Evolutionary conservation across 1,139 yeast species (phyloP), one percentile per base, ranked within the genome.

Genomic region (Lodderomyces beijingensis): DNA sequence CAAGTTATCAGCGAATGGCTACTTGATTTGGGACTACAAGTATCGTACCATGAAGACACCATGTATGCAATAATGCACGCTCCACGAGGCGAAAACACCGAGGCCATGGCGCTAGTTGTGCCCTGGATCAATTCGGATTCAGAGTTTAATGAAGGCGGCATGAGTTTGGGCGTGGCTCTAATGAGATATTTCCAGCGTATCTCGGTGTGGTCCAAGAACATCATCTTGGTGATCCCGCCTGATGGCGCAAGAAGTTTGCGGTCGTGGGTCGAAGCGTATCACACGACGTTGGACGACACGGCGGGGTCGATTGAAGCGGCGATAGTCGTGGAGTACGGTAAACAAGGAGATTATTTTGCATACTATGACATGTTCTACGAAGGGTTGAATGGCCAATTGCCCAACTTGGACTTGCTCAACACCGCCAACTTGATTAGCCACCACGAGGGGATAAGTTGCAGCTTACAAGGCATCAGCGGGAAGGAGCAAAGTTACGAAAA

Each of bases 301-400:
- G 96, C 95, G n/a, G 99, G 99, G 0, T 77, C 93, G 0, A 84
- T 93, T 31, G 97, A 91, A 46, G 87, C 95, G 20, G 98, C 97
- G 0, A 54, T 91, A 4, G 83, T 89, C 15, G 51, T 93, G 42
- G 98, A 93, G 53, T 87, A 75, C 50, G 79, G 93, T 2, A 73
- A 81, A 2, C 35, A 37, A 15, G 53, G 60, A 4, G 97, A 89
- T 53, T 69, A 76, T 47, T 77, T 88, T 49, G 86, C 83, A 38
- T 76, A 75, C 48, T 62, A 85, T 31, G 96, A 89, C 51, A 57
- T 93, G 38, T 67, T 65, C 36, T 91, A 87, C 53, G 89, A 84
- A 42, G 98, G 98, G 0, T 68, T 89, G 38, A 91, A 93, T 52
- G 99, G 99, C 8, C 96, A 88, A 57, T 67, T 89, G 43, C 98